Evolutionary conservation across 2,329 filamentous ascomycete genomes (phyloP).

Genomic region (Berkeleyomyces basicola): DNA sequence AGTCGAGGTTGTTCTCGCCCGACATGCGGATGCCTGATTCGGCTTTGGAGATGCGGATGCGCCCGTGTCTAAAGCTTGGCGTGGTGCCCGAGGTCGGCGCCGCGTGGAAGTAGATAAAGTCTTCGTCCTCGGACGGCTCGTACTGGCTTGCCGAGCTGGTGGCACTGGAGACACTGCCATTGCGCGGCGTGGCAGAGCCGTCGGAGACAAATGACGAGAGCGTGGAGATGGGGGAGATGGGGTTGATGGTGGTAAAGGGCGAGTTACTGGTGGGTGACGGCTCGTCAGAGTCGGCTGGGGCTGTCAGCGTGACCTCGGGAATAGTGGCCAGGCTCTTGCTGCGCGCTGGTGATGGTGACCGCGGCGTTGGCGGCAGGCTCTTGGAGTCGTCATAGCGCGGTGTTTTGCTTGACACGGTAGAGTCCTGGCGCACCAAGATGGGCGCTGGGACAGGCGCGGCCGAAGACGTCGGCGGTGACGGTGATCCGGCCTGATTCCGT

Average conservation of each 20-base stretch:
- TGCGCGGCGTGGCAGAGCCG: slow-evolving; percentile 1
- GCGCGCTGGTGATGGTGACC: slow-evolving; percentile 8
- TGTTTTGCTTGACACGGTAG: not conserved
- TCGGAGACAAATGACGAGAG: not conserved
- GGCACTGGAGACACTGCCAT: not conserved
- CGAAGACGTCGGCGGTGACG: too few relatives aligned
- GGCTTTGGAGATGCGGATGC: slow-evolving; percentile 33
- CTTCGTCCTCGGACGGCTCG: slow-evolving; percentile 23
- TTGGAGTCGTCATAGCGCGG: not conserved
- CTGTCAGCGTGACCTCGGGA: slow-evolving; percentile 22
- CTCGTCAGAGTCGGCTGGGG: slow-evolving; percentile 12
- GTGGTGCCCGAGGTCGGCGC: slow-evolving; percentile 33
- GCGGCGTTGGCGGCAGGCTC: not conserved
- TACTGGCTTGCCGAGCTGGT: slow-evolving; percentile 10
- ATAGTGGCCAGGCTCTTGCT: slow-evolving; percentile 25
- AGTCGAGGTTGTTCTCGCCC: slow-evolving; percentile 32
- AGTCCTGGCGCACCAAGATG: not conserved
- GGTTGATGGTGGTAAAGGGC: slow-evolving; percentile 2
- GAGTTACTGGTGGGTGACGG: slow-evolving; percentile 7
- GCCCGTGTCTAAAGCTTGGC: slow-evolving; percentile 36
- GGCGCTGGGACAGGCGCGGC: not conserved
- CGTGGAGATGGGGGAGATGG: slow-evolving; percentile 7
- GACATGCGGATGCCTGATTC: slow-evolving; percentile 21
- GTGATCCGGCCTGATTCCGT: not conserved
- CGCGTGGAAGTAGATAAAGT: slow-evolving; percentile 31